phyloP scores from a whole-genome alignment of 768 basidiomycete species.

The Trametes coccinea region DNA sequence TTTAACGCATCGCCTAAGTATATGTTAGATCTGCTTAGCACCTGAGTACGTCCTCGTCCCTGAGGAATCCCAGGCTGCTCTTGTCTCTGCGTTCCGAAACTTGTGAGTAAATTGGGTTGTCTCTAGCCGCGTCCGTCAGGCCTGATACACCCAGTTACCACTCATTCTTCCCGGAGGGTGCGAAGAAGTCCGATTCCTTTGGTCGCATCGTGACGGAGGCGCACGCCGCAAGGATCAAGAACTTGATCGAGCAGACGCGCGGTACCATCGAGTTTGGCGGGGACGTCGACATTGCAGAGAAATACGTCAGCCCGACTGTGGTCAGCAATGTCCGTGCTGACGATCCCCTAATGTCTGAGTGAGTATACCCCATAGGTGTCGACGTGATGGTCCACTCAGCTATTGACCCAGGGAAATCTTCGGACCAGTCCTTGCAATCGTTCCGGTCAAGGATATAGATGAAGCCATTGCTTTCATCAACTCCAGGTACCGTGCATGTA shows the following conservation, averaged over 20 bases:
- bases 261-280: slow-evolving; percentile 70
- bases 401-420: slow-evolving; percentile 63
- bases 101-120: slow-evolving; percentile 33
- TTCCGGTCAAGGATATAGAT: slow-evolving; percentile 65
- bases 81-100: slow-evolving; percentile 41
- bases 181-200: slow-evolving; percentile 43
- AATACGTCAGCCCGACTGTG: slow-evolving; percentile 70
- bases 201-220: slow-evolving; percentile 50
- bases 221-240: slow-evolving; percentile 57
- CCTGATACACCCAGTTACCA: slow-evolving; percentile 21
- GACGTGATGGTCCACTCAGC: not conserved
- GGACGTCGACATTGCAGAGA: slow-evolving; percentile 48
- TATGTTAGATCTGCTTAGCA: slow-evolving; percentile 63
- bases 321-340: slow-evolving; percentile 57
- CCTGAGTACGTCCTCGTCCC: slow-evolving; percentile 52
- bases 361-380: slow-evolving; percentile 26
- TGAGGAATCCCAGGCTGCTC: slow-evolving; percentile 34
- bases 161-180: slow-evolving; percentile 50
- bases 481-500: slow-evolving; percentile 39
- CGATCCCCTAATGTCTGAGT: slow-evolving; percentile 79
- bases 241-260: slow-evolving; percentile 57
- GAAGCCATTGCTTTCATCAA: slow-evolving; percentile 71
- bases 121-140: not conserved
- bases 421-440: slow-evolving; percentile 75
- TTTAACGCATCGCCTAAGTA: not conserved